These are phyloP conservation scores for Daldinia sp. DNA, from an alignment of 2,329 filamentous ascomycete genomes.

Conservation along the genomic window DNA sequence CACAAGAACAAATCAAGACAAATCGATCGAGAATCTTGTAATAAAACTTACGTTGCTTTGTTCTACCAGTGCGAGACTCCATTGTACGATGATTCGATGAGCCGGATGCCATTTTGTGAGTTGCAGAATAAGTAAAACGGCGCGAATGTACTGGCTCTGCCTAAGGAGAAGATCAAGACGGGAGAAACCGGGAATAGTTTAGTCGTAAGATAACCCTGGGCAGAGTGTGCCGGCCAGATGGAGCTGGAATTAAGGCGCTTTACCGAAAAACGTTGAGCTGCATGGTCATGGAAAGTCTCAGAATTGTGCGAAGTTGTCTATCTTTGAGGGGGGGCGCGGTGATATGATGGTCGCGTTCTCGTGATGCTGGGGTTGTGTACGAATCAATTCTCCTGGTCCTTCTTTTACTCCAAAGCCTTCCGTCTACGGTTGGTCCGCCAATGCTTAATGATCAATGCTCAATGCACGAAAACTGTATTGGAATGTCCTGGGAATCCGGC, in stretches of 20 bases:
- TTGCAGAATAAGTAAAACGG: slow-evolving; percentile 34
- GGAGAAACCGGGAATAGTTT: slow-evolving; percentile 21
- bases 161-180: slow-evolving; percentile 32
- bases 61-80: slow-evolving; percentile 81
- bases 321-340: slow-evolving; percentile 14
- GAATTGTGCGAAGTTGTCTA: slow-evolving; percentile 37
- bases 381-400: slow-evolving; percentile 20
- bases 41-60: slow-evolving; percentile 80
- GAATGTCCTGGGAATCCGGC: slow-evolving; percentile 36
- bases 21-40: slow-evolving; percentile 34
- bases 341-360: slow-evolving; percentile 30
- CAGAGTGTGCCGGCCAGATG: slow-evolving; percentile 48
- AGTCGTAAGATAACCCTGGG: slow-evolving; percentile 26
- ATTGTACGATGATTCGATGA: slow-evolving; percentile 64
- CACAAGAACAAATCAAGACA: slow-evolving; percentile 41
- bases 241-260: slow-evolving; percentile 49
- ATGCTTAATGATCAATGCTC: slow-evolving; percentile 36
- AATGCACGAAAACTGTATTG: slow-evolving; percentile 36
- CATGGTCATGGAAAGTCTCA: slow-evolving; percentile 49
- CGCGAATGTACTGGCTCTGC: slow-evolving; percentile 25
- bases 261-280: slow-evolving; percentile 52
- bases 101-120: slow-evolving; percentile 49
- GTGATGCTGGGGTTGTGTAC: slow-evolving; percentile 34
- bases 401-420: slow-evolving; percentile 17
- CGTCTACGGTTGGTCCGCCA: slow-evolving; percentile 28